These are phyloP conservation scores for Allomyces macrogynus DNA, from an alignment of 192 early-diverging fungal genomes.

Conservation along the genomic window DNA sequence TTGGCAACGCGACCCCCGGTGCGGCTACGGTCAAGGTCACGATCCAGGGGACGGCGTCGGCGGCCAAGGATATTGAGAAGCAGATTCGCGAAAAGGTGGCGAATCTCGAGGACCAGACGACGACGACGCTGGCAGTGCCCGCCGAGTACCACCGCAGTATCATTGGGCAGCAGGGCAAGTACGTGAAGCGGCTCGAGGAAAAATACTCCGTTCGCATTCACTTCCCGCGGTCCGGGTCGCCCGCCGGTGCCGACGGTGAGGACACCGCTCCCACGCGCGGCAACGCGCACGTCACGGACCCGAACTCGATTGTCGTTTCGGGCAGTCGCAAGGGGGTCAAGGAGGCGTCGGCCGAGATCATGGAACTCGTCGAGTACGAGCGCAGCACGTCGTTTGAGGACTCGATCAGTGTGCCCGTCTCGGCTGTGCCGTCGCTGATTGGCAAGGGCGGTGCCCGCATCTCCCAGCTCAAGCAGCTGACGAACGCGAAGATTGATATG, in stretches of 20 bases:
- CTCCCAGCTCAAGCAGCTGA: slow-evolving; percentile 41
- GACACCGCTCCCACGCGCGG: slow-evolving; percentile 4
- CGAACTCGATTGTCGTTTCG: neutral
- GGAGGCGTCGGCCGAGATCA: neutral
- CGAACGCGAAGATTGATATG: slow-evolving; percentile 28
- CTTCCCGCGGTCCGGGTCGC: slow-evolving; percentile 34
- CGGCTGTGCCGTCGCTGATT: slow-evolving; percentile 25
- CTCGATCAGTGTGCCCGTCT: too few species aligned
- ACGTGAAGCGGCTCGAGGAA: slow-evolving; percentile 52
- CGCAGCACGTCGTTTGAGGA: neutral
- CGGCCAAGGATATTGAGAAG: slow-evolving; percentile 26
- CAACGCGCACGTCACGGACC: neutral
- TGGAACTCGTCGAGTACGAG: neutral
- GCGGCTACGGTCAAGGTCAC: slow-evolving; percentile 36
- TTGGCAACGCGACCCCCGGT: slow-evolving; percentile 13
- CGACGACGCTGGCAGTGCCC: slow-evolving; percentile 29
- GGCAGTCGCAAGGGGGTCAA: neutral
- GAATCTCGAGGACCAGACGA: slow-evolving; percentile 42
- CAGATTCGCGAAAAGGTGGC: slow-evolving; percentile 46
- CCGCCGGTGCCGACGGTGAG: slow-evolving; percentile 1
- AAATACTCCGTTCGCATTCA: slow-evolving; percentile 47
- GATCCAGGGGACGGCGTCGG: slow-evolving; percentile 54
- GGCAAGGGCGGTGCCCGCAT: slow-evolving; percentile 77
- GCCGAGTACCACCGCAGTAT: slow-evolving; percentile 44
- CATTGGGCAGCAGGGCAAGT: slow-evolving; percentile 48